Evolutionary conservation across 805 yeast genomes (phyloP), one percentile per base, ranked within the genome.

Genomic region (Candida morakotiae): DNA sequence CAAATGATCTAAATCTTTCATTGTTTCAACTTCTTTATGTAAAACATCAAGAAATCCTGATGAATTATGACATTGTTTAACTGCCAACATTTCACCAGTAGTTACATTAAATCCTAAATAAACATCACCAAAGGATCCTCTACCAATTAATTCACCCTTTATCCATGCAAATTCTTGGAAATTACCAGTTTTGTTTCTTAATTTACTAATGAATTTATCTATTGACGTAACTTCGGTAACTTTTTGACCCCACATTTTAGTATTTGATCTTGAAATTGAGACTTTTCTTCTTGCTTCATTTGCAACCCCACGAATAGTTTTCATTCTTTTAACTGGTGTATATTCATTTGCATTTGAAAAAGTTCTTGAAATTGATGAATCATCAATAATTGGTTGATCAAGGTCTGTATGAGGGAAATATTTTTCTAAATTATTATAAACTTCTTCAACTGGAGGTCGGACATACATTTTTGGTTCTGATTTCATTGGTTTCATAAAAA

Each of bases 61-160:
- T 10, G 31, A 33, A n/a, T 42, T 39, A 5, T 44, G 44, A 2
- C 91, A 96, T 60, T 93, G 98, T 55, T 93, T 93, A 2, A 93
- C 98, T 0, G 99, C 99, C 66, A 93, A 83, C 95, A 93, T 88
- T 52, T 93, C 99, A 38, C 98, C 98, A 0, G 96, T 87, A 1
- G 98, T 93, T 13, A 88, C 89, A 58, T 93, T 93, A 53, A 93
- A 71, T 1, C 96, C 97, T 39, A 93, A 68, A 53, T 74, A 91
- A 1, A 93, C 99, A 25, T 86, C 81, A 8, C 98, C 99, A 67
- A 89, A 93, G 1, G 97, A 89, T 0, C 99, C 99, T 41, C 87
- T 79, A 0, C 99, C 99, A 40, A 93, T 87, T 44, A 93, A 69
- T 53, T 89, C 97, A 71, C 99, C 99, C 55, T 87, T 87, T 34